Base-by-base conservation (phyloP, 2,329 filamentous ascomycete species). In the Talaromyces rugulosus region DNA sequence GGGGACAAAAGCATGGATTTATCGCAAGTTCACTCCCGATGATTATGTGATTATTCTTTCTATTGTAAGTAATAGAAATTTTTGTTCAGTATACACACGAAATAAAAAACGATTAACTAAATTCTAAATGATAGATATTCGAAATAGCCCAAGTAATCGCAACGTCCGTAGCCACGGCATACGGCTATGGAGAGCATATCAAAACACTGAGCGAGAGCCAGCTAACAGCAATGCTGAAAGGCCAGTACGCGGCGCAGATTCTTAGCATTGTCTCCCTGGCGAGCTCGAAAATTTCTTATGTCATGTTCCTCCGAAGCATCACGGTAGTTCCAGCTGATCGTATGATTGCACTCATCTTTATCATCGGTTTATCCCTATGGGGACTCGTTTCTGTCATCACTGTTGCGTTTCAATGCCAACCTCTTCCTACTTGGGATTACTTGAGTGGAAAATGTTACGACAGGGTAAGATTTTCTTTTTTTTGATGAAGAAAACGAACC, bases 221-320 rank as follows among this genome's bases (percentile, higher is more conserved):
- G 33, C 23, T 66, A 4, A 58, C 60, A 3, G 54, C 11, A 1
- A 65, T 67, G 23, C 64, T 71, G 62, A 71, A 73, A 68, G 58
- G 65, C 12, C 63, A 64, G 50, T 73, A 71, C 54, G 64, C 67
- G 33, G 65, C 67, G 1, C 64, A 66, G 14, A 56, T 72, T 4
- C 60, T 73, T 1, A 70, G 65, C 44, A 65, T 72, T 28, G 4
- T 56, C 54, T 66, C 62, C 58, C 64, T 72, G 30, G 62, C 54
- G 18, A 65, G 63, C 28, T 71, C 70, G 2, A 72, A 73, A 55
- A 58, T 68, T 2, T 68, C 70, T 5, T 60, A 71, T 6, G 47
- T 70, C 30, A 59, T 68, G 30, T 68, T 72, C 28, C 66, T 72
- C 31, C 63, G 62, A 28, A 66, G 66, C 27, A 51, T 72, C 18